Evolutionary conservation across 2,329 filamentous ascomycete genomes (phyloP).

Genomic region (Trichoderma atrobrunneum): DNA sequence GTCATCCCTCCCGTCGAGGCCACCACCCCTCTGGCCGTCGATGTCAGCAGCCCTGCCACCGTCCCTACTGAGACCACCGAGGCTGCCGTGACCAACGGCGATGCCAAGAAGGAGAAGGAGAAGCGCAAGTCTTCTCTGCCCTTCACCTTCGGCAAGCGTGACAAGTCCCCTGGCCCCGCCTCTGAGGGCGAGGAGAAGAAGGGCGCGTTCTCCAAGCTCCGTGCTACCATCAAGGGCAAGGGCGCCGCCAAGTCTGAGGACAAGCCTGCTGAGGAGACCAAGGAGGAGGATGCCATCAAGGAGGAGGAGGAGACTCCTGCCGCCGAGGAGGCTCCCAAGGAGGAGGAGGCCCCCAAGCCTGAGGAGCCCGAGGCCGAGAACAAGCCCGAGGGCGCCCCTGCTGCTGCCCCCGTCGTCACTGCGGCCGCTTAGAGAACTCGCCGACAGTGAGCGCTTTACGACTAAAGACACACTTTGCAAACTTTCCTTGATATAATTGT

Average conservation of each 20-base stretch:
- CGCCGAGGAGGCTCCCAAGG: slow-evolving; percentile 34
- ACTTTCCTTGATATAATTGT: slow-evolving; percentile 25
- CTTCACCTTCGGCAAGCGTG: slow-evolving; percentile 79
- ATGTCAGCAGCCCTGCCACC: slow-evolving; percentile 49
- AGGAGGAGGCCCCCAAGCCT: slow-evolving; percentile 27
- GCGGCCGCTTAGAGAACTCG: slow-evolving; percentile 48
- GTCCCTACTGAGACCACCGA: slow-evolving; percentile 49
- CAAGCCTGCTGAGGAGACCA: slow-evolving; percentile 36
- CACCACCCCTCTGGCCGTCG: slow-evolving; percentile 54
- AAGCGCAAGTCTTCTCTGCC: slow-evolving; percentile 79
- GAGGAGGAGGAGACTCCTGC: slow-evolving; percentile 33
- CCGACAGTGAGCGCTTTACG: slow-evolving; percentile 26
- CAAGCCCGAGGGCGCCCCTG: slow-evolving; percentile 41
- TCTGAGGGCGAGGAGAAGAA: slow-evolving; percentile 58
- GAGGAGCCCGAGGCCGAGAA: slow-evolving; percentile 37
- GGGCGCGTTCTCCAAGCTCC: slow-evolving; percentile 59
- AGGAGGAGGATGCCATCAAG: slow-evolving; percentile 37
- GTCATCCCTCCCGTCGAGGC: slow-evolving; percentile 60
- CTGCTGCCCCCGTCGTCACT: slow-evolving; percentile 47
- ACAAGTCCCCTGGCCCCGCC: slow-evolving; percentile 56
- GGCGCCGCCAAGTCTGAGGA: slow-evolving; percentile 43
- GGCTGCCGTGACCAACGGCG: slow-evolving; percentile 45
- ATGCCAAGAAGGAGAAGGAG: slow-evolving; percentile 66
- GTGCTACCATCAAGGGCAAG: slow-evolving; percentile 54
- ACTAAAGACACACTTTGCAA: slow-evolving; percentile 27